These are phyloP conservation scores for Clarireedia paspali DNA, from an alignment of 2,329 filamentous ascomycete genomes.

Conservation along the genomic window DNA sequence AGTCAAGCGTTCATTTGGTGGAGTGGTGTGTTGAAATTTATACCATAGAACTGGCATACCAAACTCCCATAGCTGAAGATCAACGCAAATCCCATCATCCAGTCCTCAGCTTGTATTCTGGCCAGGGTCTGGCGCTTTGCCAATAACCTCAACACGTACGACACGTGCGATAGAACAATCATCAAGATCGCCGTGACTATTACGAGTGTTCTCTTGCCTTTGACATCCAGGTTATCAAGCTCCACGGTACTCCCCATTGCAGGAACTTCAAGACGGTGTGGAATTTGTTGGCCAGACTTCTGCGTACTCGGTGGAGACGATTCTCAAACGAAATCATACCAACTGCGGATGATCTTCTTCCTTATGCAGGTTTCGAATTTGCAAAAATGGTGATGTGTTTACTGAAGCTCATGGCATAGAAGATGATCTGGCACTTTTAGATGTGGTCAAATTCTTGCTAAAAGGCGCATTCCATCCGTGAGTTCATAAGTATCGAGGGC, in stretches of 20 bases:
- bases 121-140: constrained; percentile 1
- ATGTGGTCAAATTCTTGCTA: too few relatives aligned
- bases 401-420: not conserved
- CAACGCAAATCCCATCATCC: constrained; percentile 11
- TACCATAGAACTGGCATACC: not conserved
- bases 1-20: not conserved
- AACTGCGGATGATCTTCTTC: not conserved
- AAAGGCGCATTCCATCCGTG: too few relatives aligned
- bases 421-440: too few relatives aligned
- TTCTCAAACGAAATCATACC: not conserved
- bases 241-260: not conserved
- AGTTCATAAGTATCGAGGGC: too few relatives aligned
- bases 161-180: constrained; percentile 9
- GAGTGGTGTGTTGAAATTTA: not conserved
- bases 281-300: not conserved
- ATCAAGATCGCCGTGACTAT: constrained; percentile 11
- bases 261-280: not conserved
- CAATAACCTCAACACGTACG: constrained; percentile 9
- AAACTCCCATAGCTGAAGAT: constrained; percentile 9
- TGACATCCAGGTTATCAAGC: not conserved
- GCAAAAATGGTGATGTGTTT: not conserved
- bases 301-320: not conserved
- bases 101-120: constrained; percentile 9
- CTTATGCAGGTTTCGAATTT: not conserved
- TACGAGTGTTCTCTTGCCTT: constrained; percentile 7